Conservation (phyloP, 345 rosid species). For the Populus ilicifolia region DNA sequence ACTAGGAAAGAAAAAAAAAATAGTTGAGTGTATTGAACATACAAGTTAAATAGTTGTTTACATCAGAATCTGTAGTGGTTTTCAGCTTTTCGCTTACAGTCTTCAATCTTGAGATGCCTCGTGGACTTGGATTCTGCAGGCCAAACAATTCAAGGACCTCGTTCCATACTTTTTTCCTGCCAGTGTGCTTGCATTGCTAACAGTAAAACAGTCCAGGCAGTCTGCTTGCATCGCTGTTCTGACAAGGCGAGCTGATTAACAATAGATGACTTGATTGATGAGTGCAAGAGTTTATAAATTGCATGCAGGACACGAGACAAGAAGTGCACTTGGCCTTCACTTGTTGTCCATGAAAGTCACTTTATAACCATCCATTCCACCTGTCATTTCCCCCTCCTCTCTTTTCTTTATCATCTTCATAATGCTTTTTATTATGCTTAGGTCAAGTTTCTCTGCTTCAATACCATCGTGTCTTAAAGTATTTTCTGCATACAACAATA, state of each 20-base stretch:
- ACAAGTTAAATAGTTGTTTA: background rate
- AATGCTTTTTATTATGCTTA: background rate
- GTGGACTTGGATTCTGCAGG: constrained; percentile 24
- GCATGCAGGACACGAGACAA: constrained; percentile 9
- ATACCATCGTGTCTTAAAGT: constrained; percentile 12
- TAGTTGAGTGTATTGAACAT: no score
- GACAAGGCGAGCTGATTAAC: no score
- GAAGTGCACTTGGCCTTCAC: constrained; percentile 10
- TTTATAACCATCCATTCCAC: background rate
- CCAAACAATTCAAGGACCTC: constrained; percentile 34
- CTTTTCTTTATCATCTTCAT: constrained; percentile 18
- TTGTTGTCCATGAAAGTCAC: constrained; percentile 31
- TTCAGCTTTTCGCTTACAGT: constrained; percentile 18
- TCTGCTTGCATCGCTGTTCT: constrained; percentile 15
- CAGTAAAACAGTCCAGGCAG: constrained; percentile 24
- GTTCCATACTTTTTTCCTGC: constrained; percentile 40
- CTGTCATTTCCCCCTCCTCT: background rate
- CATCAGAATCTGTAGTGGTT: background rate
- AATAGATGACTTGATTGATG: background rate
- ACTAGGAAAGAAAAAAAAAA: background rate
- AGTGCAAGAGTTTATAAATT: constrained; percentile 39
- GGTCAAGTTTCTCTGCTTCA: constrained; percentile 9
- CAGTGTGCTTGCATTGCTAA: constrained; percentile 34
- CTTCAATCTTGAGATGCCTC: constrained; percentile 30
- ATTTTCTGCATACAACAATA: background rate